phyloP scores from a whole-genome alignment of 805 yeast genomes.

The Suhomyces sp. region DNA sequence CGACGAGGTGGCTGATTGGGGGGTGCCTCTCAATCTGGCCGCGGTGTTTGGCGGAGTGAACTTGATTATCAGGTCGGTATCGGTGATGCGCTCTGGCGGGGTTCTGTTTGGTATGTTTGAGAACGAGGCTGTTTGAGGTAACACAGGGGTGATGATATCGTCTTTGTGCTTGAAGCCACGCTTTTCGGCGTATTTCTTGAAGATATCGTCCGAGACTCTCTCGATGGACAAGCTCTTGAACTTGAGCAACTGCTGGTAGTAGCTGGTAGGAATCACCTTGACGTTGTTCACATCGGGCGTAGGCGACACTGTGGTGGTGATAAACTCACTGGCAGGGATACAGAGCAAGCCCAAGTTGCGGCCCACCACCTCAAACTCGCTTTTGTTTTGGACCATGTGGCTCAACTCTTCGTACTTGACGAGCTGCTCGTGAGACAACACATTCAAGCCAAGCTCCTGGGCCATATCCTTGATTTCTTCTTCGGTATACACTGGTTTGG shows the following conservation, averaged over 20 bases:
- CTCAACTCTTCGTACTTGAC: slow-evolving; percentile 18
- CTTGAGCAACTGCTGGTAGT: slow-evolving; percentile 51
- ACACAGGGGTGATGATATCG: slow-evolving; percentile 18
- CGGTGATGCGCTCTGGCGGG: slow-evolving; percentile 16
- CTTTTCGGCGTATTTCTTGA: slow-evolving; percentile 44
- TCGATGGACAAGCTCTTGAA: slow-evolving; percentile 44
- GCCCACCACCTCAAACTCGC: slow-evolving; percentile 14
- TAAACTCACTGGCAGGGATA: slow-evolving; percentile 56
- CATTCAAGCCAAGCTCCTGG: slow-evolving; percentile 37
- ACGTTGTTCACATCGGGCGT: slow-evolving; percentile 54
- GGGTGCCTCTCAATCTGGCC: slow-evolving; percentile 8
- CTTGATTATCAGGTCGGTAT: slow-evolving; percentile 19
- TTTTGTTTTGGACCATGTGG: slow-evolving; percentile 10
- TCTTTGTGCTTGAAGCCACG: slow-evolving; percentile 44
- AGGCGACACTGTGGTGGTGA: slow-evolving; percentile 60
- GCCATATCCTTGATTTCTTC: slow-evolving; percentile 28
- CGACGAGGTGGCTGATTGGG: slow-evolving; percentile 8
- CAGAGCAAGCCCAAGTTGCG: slow-evolving; percentile 42
- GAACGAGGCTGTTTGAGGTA: slow-evolving; percentile 18
- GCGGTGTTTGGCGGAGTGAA: slow-evolving; percentile 18
- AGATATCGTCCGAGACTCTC: slow-evolving; percentile 43
- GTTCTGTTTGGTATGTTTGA: slow-evolving; percentile 7
- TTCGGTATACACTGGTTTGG: slow-evolving; percentile 12
- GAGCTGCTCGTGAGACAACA: slow-evolving; percentile 32
- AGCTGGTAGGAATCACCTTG: slow-evolving; percentile 61